Percentiles rank a stretch among this genome's conserved stretches.
These are phyloP conservation scores for Eucalyptus pauciflora DNA, from an alignment of 345 rosid genomes.

Conservation along the genomic window DNA sequence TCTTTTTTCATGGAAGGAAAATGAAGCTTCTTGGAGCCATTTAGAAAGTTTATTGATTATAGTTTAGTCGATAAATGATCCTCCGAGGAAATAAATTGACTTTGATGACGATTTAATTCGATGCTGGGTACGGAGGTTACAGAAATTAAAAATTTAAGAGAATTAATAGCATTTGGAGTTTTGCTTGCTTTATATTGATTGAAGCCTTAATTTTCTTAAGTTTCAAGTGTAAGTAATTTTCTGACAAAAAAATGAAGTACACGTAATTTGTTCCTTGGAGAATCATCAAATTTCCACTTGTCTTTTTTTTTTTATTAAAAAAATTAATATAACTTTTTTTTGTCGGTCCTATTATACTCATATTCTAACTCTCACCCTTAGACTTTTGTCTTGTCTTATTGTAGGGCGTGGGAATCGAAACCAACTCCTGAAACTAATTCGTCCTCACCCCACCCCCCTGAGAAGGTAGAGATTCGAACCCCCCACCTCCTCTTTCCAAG, in stretches of 20 bases:
- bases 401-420: no score
- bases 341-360: no score
- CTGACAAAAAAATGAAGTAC: not conserved
- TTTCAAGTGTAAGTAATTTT: not conserved
- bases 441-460: no score
- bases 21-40: not conserved
- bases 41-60: not conserved
- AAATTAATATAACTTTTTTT: no score
- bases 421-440: no score
- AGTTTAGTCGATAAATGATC: not conserved
- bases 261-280: not conserved
- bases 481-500: no score
- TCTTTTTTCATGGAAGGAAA: not conserved
- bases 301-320: not conserved
- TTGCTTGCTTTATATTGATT: not conserved
- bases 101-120: not conserved
- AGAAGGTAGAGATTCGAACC: no score
- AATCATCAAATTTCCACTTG: not conserved
- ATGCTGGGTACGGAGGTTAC: not conserved
- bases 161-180: not conserved
- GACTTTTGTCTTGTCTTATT: no score
- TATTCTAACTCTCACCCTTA: no score
- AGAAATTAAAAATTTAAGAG: not conserved
- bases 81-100: not conserved
- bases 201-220: not conserved